These are phyloP conservation scores for Fusarium sp. DNA, from an alignment of 2,329 filamentous ascomycete genomes.

Conservation along the genomic window DNA sequence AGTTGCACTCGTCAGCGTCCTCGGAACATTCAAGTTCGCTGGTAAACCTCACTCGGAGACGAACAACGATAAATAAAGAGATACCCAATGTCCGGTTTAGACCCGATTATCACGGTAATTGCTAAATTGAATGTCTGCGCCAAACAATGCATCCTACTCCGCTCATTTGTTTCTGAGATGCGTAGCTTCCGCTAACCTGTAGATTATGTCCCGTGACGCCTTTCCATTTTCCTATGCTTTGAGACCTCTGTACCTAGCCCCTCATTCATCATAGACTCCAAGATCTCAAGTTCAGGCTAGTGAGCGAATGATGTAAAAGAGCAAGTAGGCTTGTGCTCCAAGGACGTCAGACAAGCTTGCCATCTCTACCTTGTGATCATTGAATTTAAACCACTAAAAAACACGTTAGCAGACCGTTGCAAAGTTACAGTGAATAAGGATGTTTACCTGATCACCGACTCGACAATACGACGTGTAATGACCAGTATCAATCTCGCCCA, in stretches of 20 bases:
- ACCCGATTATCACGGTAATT: constrained; percentile 14
- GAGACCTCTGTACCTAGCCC: neutral
- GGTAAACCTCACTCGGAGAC: neutral
- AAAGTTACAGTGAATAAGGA: neutral
- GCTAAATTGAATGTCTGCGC: constrained; percentile 38
- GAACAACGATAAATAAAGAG: neutral
- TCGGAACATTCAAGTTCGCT: neutral
- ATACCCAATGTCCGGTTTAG: constrained; percentile 11
- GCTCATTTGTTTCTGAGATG: constrained; percentile 16
- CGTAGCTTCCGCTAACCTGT: constrained; percentile 7
- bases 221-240: constrained; percentile 1
- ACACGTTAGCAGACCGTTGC: constrained; percentile 15
- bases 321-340: constrained; percentile 85
- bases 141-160: constrained; percentile 39
- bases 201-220: constrained; percentile 31
- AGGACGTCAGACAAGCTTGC: constrained; percentile 89
- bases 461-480: constrained; percentile 93
- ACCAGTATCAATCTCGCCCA: constrained; percentile 91
- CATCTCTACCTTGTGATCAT: constrained; percentile 91
- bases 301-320: constrained; percentile 85
- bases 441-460: constrained; percentile 74
- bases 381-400: constrained; percentile 90
- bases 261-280: neutral
- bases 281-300: constrained; percentile 57
- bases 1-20: neutral